Base-by-base conservation (phyloP, 2,329 filamentous ascomycete genomes). In the Paracoccidioides brasiliensis region DNA sequence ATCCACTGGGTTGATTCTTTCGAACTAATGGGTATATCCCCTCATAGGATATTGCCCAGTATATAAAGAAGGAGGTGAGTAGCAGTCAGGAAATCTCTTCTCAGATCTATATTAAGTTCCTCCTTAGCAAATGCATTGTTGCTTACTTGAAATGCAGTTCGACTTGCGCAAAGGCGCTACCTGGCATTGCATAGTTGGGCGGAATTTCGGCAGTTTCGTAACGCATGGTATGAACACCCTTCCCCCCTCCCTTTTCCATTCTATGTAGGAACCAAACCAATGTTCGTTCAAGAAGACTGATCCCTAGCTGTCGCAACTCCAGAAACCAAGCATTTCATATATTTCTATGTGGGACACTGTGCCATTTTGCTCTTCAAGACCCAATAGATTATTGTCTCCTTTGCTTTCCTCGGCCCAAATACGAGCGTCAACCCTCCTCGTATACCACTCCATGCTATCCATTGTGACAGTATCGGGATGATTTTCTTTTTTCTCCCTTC, bases 301-400 rank as follows among this genome's bases (percentile, higher is more conserved):
- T 35, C 15, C 5, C 22, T 10, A 15, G 35, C 5, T 50, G 9
- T 15, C 33, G 5, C 22, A 50, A 7, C 4, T 7, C 41, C 76
- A 96, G 93, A 97, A 74, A 97, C 93, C 33, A 97, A 97, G 77
- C 93, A 98, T 75, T 98, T 98, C 78, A 96, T 98, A 72, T 98
- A 98, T 78, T 98, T 98, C 78, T 98, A 98, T 77, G 86, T 98
- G 58, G 93, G 93, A 55, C 93, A 97, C 79, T 96, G 90, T 73
- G 93, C 93, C 58, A 97, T 98, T 69, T 81, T 98, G 56, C 84
- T 98, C 54, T 98, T 97, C 83, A 98, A 98, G 81, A 98, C 93
- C 43, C 91, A 96, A 82, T 97, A 66, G 64, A 59, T 37, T 38
- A 7, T n/a, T 3, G 9, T 12, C 35, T 40, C 12, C 14, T 52